phyloP scores from a whole-genome alignment of 768 basidiomycete species.

The Boletus subcaerulescens region DNA sequence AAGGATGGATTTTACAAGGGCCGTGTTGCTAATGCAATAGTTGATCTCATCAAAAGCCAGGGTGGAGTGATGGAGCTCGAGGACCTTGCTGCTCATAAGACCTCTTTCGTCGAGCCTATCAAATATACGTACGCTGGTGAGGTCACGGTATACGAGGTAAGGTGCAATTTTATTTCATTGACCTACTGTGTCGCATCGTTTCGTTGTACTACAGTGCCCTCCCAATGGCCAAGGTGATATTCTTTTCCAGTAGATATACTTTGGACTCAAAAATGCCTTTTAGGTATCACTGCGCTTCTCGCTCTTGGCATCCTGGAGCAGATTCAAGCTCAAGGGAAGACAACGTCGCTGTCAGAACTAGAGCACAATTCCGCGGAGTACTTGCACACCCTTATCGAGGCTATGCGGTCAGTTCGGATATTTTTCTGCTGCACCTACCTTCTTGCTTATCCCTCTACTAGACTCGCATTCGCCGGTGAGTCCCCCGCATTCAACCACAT shows the following conservation, averaged over 20 bases:
- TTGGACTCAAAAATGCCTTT: slow-evolving; percentile 1
- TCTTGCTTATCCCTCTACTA: slow-evolving; percentile 19
- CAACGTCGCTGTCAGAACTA: slow-evolving; percentile 67
- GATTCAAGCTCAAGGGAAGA: slow-evolving; percentile 71
- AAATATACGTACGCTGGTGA: slow-evolving; percentile 83
- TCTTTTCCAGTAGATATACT: not conserved
- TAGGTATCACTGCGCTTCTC: slow-evolving; percentile 86
- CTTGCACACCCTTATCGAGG: slow-evolving; percentile 83
- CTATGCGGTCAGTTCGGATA: slow-evolving; percentile 56
- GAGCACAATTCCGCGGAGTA: slow-evolving; percentile 92
- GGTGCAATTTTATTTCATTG: slow-evolving; percentile 6
- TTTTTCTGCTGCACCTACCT: not conserved
- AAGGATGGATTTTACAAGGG: slow-evolving; percentile 96
- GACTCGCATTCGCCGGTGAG: slow-evolving; percentile 73
- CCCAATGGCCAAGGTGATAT: slow-evolving; percentile 87
- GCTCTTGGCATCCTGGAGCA: slow-evolving; percentile 91
- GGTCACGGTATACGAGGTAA: slow-evolving; percentile 88
- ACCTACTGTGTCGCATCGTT: not conserved
- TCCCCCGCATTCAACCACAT: not conserved
- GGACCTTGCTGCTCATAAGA: slow-evolving; percentile 84
- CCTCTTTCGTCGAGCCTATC: slow-evolving; percentile 85
- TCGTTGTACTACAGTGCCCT: slow-evolving; percentile 60
- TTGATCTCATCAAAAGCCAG: slow-evolving; percentile 77
- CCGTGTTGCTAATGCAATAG: slow-evolving; percentile 82
- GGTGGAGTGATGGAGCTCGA: slow-evolving; percentile 93